Evolutionary conservation across 306 rosid genomes (phyloP), one percentile per base, ranked within the genome.

Genomic region (Medicago arabica): DNA sequence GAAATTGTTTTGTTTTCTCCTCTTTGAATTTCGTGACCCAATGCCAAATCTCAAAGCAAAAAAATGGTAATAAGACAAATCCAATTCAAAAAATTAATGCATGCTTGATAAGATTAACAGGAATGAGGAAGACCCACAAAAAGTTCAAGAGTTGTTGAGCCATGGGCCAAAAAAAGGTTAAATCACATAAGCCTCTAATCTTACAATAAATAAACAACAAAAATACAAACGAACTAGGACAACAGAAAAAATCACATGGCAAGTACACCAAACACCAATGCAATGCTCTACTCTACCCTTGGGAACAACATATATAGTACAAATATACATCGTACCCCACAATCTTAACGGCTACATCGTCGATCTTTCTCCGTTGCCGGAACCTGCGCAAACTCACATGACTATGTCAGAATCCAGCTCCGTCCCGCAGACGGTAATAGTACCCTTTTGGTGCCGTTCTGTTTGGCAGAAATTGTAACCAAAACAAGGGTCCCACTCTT

Each of bases 331-430:
- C 58, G 65, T 84, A 64, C 79, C 87, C 91, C 92, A 75, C 85
- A 50, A 16, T n/a, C 5, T 54, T 74, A 89, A 91, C 93, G 97
- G 90, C 90, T 84, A 84, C 75, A 78, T 87, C 19, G 18, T 60
- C 38, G 53, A 59, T 72, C 46, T 55, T 63, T 65, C 78, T 41
- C 69, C 64, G 74, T 75, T 8, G 75, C 73, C 78, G 28, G 54
- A 54, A 75, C 53, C 74, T 79, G 78, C 63, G 81, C 55, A 16
- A 66, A 8, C 34, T 64, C 89, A 85, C 89, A 82, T 85, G 88
- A 39, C 69, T 50, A 68, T 76, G 84, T 81, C 86, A 76, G 88
- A 38, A 78, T 19, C 80, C 77, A 78, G 83, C 34, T 74, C 76
- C 66, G 76, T 49, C 71, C 11, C 54, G 39, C 77, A 71, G 72